Conservation (phyloP, 2,329 filamentous ascomycete species). For the Hypoxylon sp. region DNA sequence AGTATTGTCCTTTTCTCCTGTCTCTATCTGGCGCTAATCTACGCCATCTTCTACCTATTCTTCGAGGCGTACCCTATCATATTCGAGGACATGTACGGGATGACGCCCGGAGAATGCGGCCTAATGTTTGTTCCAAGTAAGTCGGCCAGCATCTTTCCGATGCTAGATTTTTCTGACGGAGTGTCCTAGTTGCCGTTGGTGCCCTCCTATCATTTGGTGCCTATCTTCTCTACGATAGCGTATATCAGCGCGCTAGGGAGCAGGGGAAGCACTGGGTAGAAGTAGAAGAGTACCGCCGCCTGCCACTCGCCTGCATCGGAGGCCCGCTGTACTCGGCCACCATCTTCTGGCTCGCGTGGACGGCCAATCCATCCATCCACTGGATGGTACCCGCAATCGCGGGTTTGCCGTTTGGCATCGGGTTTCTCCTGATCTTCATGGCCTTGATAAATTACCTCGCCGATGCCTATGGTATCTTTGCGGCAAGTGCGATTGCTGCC, state of each 20-base stretch:
- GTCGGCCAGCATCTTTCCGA: neutral
- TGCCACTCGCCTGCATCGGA: constrained; percentile 30
- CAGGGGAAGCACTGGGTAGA: constrained; percentile 10
- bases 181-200: neutral
- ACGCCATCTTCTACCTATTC: constrained; percentile 69
- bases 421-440: constrained; percentile 56
- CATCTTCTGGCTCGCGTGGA: constrained; percentile 36
- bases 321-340: constrained; percentile 17
- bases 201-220: neutral
- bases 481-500: constrained; percentile 68
- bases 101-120: constrained; percentile 61
- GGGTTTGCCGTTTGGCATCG: constrained; percentile 28
- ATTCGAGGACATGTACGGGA: constrained; percentile 52
- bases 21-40: constrained; percentile 59
- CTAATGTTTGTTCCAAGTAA: constrained; percentile 22
- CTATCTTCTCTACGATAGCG: neutral
- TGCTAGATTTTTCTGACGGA: neutral
- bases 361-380: constrained; percentile 16
- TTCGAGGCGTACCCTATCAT: constrained; percentile 70
- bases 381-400: constrained; percentile 21
- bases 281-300: constrained; percentile 21
- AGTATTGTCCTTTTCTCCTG: constrained; percentile 46
- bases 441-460: constrained; percentile 61
- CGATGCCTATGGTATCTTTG: constrained; percentile 64
- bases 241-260: constrained; percentile 3